Evolutionary conservation across 2,329 filamentous ascomycete genomes (phyloP).

Genomic region (Alternaria novae-zelandiae): DNA sequence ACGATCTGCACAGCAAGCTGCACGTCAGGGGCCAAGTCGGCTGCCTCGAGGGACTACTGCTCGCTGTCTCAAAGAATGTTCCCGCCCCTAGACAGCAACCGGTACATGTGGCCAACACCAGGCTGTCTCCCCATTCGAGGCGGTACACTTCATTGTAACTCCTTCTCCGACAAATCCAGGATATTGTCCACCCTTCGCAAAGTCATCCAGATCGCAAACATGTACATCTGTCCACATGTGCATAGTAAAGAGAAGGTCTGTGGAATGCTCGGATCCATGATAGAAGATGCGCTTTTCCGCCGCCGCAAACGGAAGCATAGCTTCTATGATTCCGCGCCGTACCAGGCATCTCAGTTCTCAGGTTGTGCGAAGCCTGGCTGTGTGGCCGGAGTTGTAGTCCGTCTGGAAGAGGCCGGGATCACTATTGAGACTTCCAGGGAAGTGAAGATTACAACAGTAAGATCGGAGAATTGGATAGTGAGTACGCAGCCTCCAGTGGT

Average conservation of each 20-base stretch:
- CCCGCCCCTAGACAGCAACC: rapidly evolving
- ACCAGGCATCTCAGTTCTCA: not conserved
- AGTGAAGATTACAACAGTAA: not conserved
- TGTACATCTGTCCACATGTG: not conserved
- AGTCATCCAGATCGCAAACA: not conserved
- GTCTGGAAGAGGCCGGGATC: not conserved
- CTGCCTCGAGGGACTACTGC: too few species aligned
- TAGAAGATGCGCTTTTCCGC: not conserved
- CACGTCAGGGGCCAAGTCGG: too few species aligned
- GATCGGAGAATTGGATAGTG: not conserved
- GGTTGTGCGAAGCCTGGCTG: not conserved
- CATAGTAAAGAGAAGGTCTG: not conserved
- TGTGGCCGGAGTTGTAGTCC: rapidly evolving
- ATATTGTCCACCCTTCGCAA: not conserved
- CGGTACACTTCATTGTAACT: not conserved
- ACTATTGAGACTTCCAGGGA: not conserved
- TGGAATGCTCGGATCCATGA: not conserved
- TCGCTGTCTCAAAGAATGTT: not conserved
- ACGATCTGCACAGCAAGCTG: not conserved
- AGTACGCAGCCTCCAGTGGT: not conserved
- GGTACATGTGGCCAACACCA: not conserved
- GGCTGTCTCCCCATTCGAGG: not conserved
- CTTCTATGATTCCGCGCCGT: not conserved
- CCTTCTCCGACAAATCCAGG: not conserved
- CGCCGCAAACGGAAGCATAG: not conserved